Percentiles rank a stretch among this genome's conserved stretches.
Evolutionary conservation across 2,329 filamentous ascomycete genomes (phyloP).

Genomic region (Emergomyces orientalis): DNA sequence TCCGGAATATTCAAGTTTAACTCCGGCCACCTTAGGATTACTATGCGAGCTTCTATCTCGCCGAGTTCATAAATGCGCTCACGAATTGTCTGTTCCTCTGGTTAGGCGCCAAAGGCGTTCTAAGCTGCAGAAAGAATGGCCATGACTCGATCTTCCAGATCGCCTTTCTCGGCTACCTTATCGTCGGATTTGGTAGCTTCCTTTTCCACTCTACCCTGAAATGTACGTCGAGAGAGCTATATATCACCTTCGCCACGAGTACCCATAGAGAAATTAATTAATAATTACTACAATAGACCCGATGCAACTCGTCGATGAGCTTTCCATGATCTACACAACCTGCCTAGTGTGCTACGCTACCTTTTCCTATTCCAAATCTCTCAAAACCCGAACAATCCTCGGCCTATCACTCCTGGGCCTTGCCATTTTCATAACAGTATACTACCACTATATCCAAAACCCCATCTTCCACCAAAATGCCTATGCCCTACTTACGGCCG

Average conservation of each 20-base stretch:
- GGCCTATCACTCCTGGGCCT: slow-evolving; percentile 49
- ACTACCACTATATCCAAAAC: slow-evolving; percentile 75
- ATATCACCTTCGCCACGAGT: background rate
- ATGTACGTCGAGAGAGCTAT: slow-evolving; percentile 32
- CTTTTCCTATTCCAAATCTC: slow-evolving; percentile 59
- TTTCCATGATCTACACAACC: slow-evolving; percentile 64
- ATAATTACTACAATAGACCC: slow-evolving; percentile 45
- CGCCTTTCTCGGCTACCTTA: slow-evolving; percentile 52
- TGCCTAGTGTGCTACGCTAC: slow-evolving; percentile 63
- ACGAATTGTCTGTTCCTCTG: slow-evolving; percentile 77
- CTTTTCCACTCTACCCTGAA: slow-evolving; percentile 56
- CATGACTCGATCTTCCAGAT: slow-evolving; percentile 71
- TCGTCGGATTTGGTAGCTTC: slow-evolving; percentile 54
- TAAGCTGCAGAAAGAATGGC: slow-evolving; percentile 59
- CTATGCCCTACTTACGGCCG: slow-evolving; percentile 61
- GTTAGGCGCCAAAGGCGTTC: slow-evolving; percentile 65
- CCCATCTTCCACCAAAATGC: slow-evolving; percentile 74
- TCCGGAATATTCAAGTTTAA: background rate
- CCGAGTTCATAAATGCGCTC: slow-evolving; percentile 69
- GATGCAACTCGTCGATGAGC: slow-evolving; percentile 61
- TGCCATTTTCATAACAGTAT: slow-evolving; percentile 62
- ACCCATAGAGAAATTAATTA: slow-evolving; percentile 13
- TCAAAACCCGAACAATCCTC: slow-evolving; percentile 43
- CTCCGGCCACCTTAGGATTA: slow-evolving; percentile 49
- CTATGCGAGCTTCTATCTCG: slow-evolving; percentile 64